These are phyloP conservation scores for Dothideomycetes sp. DNA, from an alignment of 2,329 filamentous ascomycete species.

Conservation along the genomic window DNA sequence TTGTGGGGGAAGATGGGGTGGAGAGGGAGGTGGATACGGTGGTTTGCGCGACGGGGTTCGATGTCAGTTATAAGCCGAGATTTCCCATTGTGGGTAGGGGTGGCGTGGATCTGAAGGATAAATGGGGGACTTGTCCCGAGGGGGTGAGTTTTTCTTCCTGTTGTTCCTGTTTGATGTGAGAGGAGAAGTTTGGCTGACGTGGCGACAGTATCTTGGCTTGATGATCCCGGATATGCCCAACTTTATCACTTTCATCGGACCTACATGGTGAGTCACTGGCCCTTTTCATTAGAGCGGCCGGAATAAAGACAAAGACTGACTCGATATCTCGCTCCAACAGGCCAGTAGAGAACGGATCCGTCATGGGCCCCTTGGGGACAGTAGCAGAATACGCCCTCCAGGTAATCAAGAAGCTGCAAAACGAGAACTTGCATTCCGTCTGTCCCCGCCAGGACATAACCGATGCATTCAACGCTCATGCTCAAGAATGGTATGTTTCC, in stretches of 20 bases:
- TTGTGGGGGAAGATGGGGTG: slow-evolving; percentile 31
- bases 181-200: too few species aligned
- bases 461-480: slow-evolving; percentile 32
- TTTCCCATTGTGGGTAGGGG: slow-evolving; percentile 32
- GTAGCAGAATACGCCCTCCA: slow-evolving; percentile 30
- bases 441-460: slow-evolving; percentile 29
- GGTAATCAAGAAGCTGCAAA: slow-evolving; percentile 36
- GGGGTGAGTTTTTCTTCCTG: too few species aligned
- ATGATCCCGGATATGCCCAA: slow-evolving; percentile 33
- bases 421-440: slow-evolving; percentile 32
- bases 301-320: background rate
- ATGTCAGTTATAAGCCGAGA: slow-evolving; percentile 30
- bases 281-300: too few species aligned
- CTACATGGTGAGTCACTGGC: slow-evolving; percentile 20
- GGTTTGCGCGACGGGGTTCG: slow-evolving; percentile 36
- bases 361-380: slow-evolving; percentile 28
- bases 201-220: slow-evolving; percentile 32
- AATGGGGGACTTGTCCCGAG: slow-evolving; percentile 29
- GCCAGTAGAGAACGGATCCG: slow-evolving; percentile 35
- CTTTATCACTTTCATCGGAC: slow-evolving; percentile 29
- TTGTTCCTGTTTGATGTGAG: too few species aligned
- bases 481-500: slow-evolving; percentile 13
- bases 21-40: slow-evolving; percentile 32
- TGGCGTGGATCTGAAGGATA: slow-evolving; percentile 28
- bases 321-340: background rate